A percentile compares a stretch with the other conserved stretches of the same genome.
phyloP scores from a whole-genome alignment of 306 rosid genomes.

The Prunus campanulata region DNA sequence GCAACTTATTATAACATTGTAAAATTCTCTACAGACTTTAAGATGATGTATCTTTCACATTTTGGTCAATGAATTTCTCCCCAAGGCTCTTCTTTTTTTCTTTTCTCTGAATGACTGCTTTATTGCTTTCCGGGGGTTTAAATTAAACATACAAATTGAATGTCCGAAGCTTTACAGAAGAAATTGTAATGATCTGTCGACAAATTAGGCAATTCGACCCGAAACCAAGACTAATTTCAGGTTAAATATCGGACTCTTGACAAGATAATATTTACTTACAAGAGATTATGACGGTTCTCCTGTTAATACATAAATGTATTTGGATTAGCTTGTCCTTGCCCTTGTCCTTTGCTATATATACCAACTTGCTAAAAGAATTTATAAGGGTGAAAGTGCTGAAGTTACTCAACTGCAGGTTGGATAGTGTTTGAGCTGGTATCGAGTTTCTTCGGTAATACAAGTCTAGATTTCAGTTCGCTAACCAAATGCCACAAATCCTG shows the following conservation, averaged over 20 bases:
- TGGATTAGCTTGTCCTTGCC: background rate
- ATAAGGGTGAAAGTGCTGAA: background rate
- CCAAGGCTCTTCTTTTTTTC: background rate
- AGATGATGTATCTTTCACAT: background rate
- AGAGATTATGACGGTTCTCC: background rate
- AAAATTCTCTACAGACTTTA: background rate
- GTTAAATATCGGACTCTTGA: background rate
- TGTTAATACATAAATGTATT: background rate
- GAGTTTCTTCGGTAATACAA: conserved; percentile 17
- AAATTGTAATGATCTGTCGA: background rate
- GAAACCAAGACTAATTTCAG: background rate
- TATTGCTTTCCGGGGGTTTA: background rate
- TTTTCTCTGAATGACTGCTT: background rate
- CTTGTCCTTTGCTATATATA: background rate
- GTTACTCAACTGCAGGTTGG: conserved; percentile 43
- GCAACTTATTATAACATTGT: background rate
- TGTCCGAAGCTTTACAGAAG: background rate
- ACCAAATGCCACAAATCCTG: conserved; percentile 49
- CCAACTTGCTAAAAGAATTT: background rate
- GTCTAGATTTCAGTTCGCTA: conserved; percentile 42
- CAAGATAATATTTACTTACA: background rate
- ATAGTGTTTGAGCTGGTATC: conserved; percentile 26
- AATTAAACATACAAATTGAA: background rate
- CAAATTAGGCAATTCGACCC: background rate
- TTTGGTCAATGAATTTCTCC: conserved; percentile 4